Evolutionary conservation across 768 basidiomycete genomes (phyloP).

Genomic region (Hygrophorus pudorinus): DNA sequence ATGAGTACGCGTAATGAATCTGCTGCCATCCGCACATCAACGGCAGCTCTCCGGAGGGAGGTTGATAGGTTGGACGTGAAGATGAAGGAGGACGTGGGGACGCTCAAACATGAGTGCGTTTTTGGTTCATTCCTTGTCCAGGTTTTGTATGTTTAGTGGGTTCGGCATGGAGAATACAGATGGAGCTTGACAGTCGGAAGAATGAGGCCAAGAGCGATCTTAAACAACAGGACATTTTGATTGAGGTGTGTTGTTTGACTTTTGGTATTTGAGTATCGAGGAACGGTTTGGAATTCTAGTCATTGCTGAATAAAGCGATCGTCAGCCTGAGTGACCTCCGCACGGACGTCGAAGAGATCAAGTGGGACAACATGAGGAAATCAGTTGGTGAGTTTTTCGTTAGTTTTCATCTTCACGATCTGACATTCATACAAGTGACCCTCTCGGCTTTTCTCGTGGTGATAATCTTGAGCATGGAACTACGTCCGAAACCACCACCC

Average conservation of each 20-base stretch:
- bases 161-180: constrained; percentile 60
- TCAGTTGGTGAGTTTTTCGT: constrained; percentile 51
- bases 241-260: constrained; percentile 46
- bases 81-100: constrained; percentile 88
- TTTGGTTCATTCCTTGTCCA: background rate
- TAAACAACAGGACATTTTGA: constrained; percentile 74
- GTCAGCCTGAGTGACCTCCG: constrained; percentile 70
- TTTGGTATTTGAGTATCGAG: constrained; percentile 1
- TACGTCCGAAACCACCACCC: constrained; percentile 36
- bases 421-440: constrained; percentile 33
- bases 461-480: constrained; percentile 62
- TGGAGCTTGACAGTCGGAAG: constrained; percentile 92
- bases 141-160: constrained; percentile 3
- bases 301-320: constrained; percentile 64
- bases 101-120: constrained; percentile 86
- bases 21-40: constrained; percentile 67
- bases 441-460: constrained; percentile 57
- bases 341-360: constrained; percentile 74
- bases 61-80: constrained; percentile 78
- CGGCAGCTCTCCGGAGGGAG: constrained; percentile 73
- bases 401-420: background rate
- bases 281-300: constrained; percentile 29
- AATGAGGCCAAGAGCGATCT: constrained; percentile 80
- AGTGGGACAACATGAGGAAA: constrained; percentile 83
- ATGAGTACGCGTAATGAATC: constrained; percentile 78